A percentile compares a stretch with the other conserved stretches of the same genome.
phyloP scores from a whole-genome alignment of 1,284 basidiomycete species.

The Microbotryum lychnidis-dioicae region DNA sequence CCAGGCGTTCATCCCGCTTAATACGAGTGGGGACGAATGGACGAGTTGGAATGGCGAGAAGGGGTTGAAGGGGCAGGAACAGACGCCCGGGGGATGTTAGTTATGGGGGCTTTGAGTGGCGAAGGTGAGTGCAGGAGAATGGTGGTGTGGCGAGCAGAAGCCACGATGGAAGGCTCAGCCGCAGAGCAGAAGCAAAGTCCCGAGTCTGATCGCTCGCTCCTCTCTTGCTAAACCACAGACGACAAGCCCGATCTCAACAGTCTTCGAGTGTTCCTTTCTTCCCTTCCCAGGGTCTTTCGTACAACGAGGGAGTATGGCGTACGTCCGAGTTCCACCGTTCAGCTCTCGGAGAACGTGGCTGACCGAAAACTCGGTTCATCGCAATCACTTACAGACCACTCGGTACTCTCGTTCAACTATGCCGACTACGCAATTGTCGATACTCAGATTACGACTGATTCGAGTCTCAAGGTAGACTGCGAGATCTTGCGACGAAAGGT shows the following conservation, averaged over 20 bases:
- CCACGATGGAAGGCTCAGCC: not conserved
- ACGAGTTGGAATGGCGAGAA: not conserved
- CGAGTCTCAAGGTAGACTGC: not conserved
- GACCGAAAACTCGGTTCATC: too few species aligned
- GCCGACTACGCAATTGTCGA: slow-evolving; percentile 7
- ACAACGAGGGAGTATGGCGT: slow-evolving; percentile 8
- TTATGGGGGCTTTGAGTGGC: not conserved
- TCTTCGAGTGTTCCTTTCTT: slow-evolving; percentile 2
- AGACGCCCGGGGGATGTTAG: slow-evolving; percentile 4
- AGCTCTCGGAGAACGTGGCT: too few species aligned
- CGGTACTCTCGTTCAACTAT: not conserved
- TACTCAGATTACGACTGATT: slow-evolving; percentile 5
- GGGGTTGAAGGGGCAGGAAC: not conserved
- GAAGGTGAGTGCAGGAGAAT: not conserved
- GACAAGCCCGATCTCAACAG: slow-evolving; percentile 2
- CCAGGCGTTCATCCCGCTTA: slow-evolving; percentile 9
- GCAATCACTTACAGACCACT: not conserved
- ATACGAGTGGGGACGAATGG: not conserved
- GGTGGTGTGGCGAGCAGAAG: not conserved
- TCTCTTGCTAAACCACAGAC: not conserved
- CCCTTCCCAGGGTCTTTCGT: slow-evolving; percentile 1
- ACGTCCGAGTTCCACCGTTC: not conserved
- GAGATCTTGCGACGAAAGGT: not conserved
- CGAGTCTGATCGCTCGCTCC: not conserved
- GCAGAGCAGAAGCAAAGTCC: not conserved